Percentiles rank a stretch among this genome's conserved stretches.
These are phyloP conservation scores for Leptographium radiaticola DNA, from an alignment of 2,329 filamentous ascomycete genomes.

Conservation along the genomic window DNA sequence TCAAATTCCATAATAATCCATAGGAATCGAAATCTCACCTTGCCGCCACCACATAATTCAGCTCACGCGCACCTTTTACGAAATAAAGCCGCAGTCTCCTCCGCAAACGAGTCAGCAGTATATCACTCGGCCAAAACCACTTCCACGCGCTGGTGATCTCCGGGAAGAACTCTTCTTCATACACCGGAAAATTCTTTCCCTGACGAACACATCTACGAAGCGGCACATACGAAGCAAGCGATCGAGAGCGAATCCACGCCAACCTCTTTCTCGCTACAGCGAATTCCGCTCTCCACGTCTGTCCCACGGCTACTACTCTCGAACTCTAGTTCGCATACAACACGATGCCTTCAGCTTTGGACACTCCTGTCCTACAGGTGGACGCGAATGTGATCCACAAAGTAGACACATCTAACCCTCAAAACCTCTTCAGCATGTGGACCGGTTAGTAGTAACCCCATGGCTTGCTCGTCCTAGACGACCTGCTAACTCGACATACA, in stretches of 20 bases:
- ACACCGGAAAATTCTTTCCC: not conserved
- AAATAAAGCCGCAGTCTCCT: not conserved
- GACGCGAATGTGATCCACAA: constrained; percentile 87
- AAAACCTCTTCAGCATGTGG: constrained; percentile 95
- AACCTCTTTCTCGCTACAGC: constrained; percentile 2
- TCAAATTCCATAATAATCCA: not conserved
- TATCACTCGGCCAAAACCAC: not conserved
- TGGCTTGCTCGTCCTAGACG: not conserved
- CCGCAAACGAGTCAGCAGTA: not conserved
- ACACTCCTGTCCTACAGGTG: constrained; percentile 78
- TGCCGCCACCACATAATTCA: not conserved
- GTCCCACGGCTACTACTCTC: not conserved
- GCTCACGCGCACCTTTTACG: not conserved
- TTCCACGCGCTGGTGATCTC: not conserved
- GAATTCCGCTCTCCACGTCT: not conserved
- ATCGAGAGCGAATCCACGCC: not conserved
- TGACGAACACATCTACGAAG: not conserved
- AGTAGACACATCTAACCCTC: constrained; percentile 83
- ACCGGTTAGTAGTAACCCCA: constrained; percentile 52
- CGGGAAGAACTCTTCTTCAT: not conserved
- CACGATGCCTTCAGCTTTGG: constrained; percentile 71
- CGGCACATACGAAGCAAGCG: not conserved
- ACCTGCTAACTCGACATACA: constrained; percentile 20
- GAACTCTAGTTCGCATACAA: not conserved
- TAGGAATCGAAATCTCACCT: not conserved